These are phyloP conservation scores for Boletus edulis DNA, from an alignment of 768 basidiomycete species.

Conservation along the genomic window DNA sequence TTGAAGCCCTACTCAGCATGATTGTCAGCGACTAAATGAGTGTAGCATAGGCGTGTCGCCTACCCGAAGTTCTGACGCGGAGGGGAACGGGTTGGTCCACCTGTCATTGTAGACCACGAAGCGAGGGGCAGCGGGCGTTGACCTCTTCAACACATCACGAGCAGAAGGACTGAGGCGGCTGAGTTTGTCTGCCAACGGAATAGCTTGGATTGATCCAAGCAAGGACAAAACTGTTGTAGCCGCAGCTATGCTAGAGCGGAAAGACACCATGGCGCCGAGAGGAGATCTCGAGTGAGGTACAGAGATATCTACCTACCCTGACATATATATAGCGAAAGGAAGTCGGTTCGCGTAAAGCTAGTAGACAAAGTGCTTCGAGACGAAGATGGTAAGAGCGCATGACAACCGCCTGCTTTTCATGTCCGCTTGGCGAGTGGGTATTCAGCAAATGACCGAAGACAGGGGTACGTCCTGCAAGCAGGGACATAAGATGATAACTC, in stretches of 20 bases:
- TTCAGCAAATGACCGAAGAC: background rate
- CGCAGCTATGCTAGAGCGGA: conserved; percentile 4
- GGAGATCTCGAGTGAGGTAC: background rate
- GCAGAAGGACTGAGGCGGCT: conserved; percentile 20
- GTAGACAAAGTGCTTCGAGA: background rate
- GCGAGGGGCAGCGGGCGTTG: conserved; percentile 44
- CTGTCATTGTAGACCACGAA: conserved; percentile 43
- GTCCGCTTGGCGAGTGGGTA: background rate
- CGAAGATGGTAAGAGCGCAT: background rate
- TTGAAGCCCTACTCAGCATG: conserved; percentile 30
- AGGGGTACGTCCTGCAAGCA: background rate
- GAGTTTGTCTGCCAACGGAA: conserved; percentile 23
- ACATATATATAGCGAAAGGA: conserved; percentile 15
- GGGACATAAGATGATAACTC: background rate
- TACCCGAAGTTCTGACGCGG: conserved; percentile 43
- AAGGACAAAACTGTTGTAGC: conserved; percentile 5
- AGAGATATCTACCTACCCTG: background rate
- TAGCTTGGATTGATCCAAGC: conserved; percentile 10
- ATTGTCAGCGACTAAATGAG: background rate
- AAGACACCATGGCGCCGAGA: conserved; percentile 14
- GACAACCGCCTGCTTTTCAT: background rate
- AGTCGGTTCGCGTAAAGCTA: background rate
- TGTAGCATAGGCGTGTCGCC: background rate
- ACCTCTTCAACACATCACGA: conserved; percentile 18
- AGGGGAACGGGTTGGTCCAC: conserved; percentile 45